Percentiles rank a stretch among this genome's conserved stretches.
These are phyloP conservation scores for Floccularia luteovirens DNA, from an alignment of 768 basidiomycete genomes.

Conservation along the genomic window DNA sequence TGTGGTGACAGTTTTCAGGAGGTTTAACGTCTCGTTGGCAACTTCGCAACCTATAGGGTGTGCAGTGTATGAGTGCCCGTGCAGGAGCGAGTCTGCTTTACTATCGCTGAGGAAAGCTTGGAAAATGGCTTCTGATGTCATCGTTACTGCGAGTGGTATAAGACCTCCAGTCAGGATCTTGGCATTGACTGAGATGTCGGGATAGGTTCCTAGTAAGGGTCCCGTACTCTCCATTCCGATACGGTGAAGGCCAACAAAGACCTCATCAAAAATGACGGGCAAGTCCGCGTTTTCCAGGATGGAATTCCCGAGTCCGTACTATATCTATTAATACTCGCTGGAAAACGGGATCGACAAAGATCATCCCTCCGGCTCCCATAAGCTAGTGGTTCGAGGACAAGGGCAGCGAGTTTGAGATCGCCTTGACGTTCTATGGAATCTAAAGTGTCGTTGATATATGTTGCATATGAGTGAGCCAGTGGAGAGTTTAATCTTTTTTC, in stretches of 20 bases:
- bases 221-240: constrained; percentile 63
- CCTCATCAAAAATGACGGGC: constrained; percentile 94
- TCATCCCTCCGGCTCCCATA: constrained; percentile 96
- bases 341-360: constrained; percentile 96
- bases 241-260: constrained; percentile 90
- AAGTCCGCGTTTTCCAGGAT: constrained; percentile 55
- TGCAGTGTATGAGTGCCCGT: constrained; percentile 95
- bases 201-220: constrained; percentile 61
- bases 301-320: constrained; percentile 42
- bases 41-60: constrained; percentile 91
- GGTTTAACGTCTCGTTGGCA: constrained; percentile 69
- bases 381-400: constrained; percentile 89
- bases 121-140: constrained; percentile 78
- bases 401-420: constrained; percentile 50
- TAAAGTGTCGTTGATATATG: constrained; percentile 48
- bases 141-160: constrained; percentile 78
- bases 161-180: constrained; percentile 94
- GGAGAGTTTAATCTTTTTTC: constrained; percentile 45
- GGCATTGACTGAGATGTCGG: constrained; percentile 89
- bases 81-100: constrained; percentile 83
- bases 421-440: constrained; percentile 32
- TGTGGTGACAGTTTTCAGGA: constrained; percentile 44
- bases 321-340: constrained; percentile 82
- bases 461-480: constrained; percentile 58
- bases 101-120: constrained; percentile 63